Evolutionary conservation across 192 early-diverging fungal species (phyloP), one percentile per base, ranked within the genome.

Genomic region (Coemansia sp.): DNA sequence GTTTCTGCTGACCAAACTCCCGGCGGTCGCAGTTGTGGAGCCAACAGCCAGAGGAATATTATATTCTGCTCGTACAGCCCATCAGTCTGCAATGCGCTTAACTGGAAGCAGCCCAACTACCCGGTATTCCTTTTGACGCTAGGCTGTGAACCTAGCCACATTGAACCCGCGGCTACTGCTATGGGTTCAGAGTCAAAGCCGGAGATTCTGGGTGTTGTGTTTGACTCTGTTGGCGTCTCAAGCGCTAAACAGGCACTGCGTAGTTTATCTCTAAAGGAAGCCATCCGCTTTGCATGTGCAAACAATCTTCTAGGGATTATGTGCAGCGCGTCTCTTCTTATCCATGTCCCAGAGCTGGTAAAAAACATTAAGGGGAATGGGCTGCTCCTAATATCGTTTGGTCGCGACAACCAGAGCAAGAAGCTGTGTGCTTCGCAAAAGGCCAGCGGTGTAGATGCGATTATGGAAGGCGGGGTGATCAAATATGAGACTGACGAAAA

Each of bases 41-140:
- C 58, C 7, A 60, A 44, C 45, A 32, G 56, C 40, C 85, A 87
- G 57, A 85, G 87, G 43, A 83, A 79, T 43, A 83, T 91, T 17
- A 91, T 99, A 71, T 96, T 98, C 74, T 91, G 90, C 22, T 95
- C 94, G 4, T 94, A 94, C 77, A 97, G 95, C 72, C 92, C 95
- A 14, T 82, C 87, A 17, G 88, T 97, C 1, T 99, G 98, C 83
- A 93, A 91, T 13, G 90, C 94, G 16, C 67, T 98, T 43, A 99
- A 96, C 85, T 98, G 98, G 98, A 99, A 99, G 78, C 98, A 99
- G 67, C 96, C 96, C 19, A 98, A 98, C 71, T 99, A 92, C 63
- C 87, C 92, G 20, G 98, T 99, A 19, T 99, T 99, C 73, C 95
- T 98, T 78, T 87, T 90, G 62, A 94, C 93, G 5, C 87, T 87